These are phyloP conservation scores for Quercus tomentella DNA, from an alignment of 331 rosid species.

Conservation along the genomic window DNA sequence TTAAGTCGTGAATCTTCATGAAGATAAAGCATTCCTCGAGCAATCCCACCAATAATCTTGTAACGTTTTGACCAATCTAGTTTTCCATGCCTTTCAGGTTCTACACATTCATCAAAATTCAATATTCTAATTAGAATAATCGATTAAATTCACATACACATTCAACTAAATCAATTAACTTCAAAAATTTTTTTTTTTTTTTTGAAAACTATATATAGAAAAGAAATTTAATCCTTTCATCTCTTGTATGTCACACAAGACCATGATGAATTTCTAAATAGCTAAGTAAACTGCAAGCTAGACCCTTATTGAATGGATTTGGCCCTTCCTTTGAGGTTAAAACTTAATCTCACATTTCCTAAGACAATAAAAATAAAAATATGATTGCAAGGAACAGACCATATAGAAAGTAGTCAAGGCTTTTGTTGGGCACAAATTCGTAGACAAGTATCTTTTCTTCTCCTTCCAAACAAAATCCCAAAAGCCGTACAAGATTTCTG, in stretches of 20 bases:
- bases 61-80: constrained; percentile 15
- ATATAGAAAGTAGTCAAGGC: constrained; percentile 15
- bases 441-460: constrained; percentile 21
- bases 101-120: background rate
- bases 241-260: too few species aligned
- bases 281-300: background rate
- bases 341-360: background rate
- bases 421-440: constrained; percentile 18
- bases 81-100: background rate
- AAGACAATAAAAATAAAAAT: background rate
- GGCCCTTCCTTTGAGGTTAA: background rate
- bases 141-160: background rate
- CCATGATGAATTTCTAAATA: too few species aligned
- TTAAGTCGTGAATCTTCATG: constrained; percentile 33
- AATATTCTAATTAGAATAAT: background rate
- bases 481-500: constrained; percentile 5
- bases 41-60: constrained; percentile 29
- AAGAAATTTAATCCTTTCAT: too few species aligned
- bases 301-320: background rate
- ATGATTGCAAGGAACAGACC: background rate
- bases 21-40: constrained; percentile 28
- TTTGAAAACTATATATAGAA: too few species aligned
- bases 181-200: too few species aligned
- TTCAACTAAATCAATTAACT: background rate
- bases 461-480: constrained; percentile 22